These are phyloP conservation scores for Crotalaria pallida DNA, from an alignment of 306 rosid genomes.

Conservation along the genomic window DNA sequence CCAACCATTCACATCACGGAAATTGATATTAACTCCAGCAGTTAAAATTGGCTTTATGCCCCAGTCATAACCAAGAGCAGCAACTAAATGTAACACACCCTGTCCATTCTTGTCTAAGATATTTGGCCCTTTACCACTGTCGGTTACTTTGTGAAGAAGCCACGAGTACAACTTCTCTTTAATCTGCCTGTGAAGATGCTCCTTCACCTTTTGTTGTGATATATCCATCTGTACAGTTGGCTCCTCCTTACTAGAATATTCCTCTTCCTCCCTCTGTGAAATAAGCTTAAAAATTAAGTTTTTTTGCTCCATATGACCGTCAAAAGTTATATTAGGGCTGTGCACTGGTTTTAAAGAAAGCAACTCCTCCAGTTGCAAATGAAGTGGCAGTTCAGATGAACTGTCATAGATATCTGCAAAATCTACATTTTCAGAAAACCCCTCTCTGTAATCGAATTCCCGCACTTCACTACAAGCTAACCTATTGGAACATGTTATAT, in stretches of 20 bases:
- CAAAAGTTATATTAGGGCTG: constrained; percentile 36
- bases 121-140: constrained; percentile 80
- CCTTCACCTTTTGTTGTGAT: constrained; percentile 41
- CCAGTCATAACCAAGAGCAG: constrained; percentile 86
- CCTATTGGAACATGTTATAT: constrained; percentile 87
- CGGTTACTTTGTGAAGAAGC: constrained; percentile 66
- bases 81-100: constrained; percentile 74
- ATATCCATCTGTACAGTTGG: constrained; percentile 24
- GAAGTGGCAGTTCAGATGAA: constrained; percentile 41
- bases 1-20: constrained; percentile 87
- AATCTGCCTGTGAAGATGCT: constrained; percentile 39
- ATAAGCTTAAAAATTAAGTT: constrained; percentile 50
- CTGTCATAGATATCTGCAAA: constrained; percentile 28
- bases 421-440: constrained; percentile 42
- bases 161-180: constrained; percentile 76
- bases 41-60: constrained; percentile 59
- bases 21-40: constrained; percentile 78
- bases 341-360: constrained; percentile 42
- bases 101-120: constrained; percentile 65
- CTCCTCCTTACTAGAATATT: constrained; percentile 36
- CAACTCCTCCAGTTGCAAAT: constrained; percentile 47
- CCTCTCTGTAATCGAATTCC: constrained; percentile 65
- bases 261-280: constrained; percentile 69
- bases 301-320: constrained; percentile 40
- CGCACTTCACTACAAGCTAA: constrained; percentile 89